phyloP scores from a whole-genome alignment of 1,284 basidiomycete genomes.

The Rhodotorula sp. region DNA sequence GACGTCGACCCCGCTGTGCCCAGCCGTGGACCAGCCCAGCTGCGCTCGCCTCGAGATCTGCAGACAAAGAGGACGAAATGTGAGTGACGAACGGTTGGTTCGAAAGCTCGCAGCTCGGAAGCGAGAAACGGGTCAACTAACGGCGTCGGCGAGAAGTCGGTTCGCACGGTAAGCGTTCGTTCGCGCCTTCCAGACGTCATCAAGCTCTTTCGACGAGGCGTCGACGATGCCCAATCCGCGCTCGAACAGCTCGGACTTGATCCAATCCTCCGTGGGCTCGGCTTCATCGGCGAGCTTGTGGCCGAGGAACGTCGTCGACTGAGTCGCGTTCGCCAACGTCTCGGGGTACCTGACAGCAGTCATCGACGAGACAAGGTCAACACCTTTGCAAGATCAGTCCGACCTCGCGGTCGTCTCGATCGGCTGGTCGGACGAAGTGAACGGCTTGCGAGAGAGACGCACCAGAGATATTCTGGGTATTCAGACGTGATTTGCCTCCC shows the following conservation, averaged over 20 bases:
- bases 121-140: slow-evolving; percentile 11
- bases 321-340: slow-evolving; percentile 47
- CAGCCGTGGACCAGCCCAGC: slow-evolving; percentile 51
- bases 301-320: slow-evolving; percentile 47
- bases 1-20: slow-evolving; percentile 52
- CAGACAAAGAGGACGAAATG: neutral
- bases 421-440: neutral
- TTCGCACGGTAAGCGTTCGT: slow-evolving; percentile 33
- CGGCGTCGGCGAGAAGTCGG: slow-evolving; percentile 43
- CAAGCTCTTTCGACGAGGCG: slow-evolving; percentile 45
- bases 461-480: slow-evolving; percentile 47
- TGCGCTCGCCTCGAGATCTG: slow-evolving; percentile 48
- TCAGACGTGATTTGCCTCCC: slow-evolving; percentile 48
- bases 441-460: neutral
- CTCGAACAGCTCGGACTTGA: slow-evolving; percentile 38
- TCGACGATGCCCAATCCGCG: slow-evolving; percentile 46
- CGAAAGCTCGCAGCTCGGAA: no score
- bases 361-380: no score
- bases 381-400: neutral
- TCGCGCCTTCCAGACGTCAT: slow-evolving; percentile 40
- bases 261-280: slow-evolving; percentile 31
- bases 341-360: slow-evolving; percentile 48
- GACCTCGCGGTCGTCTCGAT: neutral
- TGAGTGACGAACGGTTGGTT: neutral
- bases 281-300: slow-evolving; percentile 25